A percentile compares a stretch with the other conserved stretches of the same genome.
Evolutionary conservation across 257 asterid species (phyloP).

Genomic region (Penstemon barbatus): DNA sequence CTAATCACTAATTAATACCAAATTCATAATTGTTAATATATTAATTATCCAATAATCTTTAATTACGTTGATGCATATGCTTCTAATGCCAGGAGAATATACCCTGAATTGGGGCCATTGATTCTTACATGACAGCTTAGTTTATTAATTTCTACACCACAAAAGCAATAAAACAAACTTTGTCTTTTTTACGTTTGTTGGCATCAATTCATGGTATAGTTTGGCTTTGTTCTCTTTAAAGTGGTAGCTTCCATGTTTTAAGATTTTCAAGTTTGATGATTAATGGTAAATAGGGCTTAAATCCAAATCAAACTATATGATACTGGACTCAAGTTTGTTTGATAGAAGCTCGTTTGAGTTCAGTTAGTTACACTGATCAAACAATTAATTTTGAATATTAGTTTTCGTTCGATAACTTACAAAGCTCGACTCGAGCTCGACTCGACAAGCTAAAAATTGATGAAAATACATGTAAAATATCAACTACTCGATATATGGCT

Average conservation of each 20-base stretch:
- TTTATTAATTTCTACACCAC: neutral
- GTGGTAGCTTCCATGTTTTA: slow-evolving; percentile 15
- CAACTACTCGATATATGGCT: too few relatives aligned
- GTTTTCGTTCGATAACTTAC: too few relatives aligned
- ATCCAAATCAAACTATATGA: too few relatives aligned
- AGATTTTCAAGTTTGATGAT: too few relatives aligned
- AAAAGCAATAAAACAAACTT: slow-evolving; percentile 30
- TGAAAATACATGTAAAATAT: too few relatives aligned
- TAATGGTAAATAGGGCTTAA: too few relatives aligned
- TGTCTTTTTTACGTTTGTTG: slow-evolving; percentile 30
- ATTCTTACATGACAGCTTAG: neutral
- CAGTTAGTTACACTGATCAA: too few relatives aligned
- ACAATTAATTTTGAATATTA: too few relatives aligned
- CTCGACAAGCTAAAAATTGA: too few relatives aligned
- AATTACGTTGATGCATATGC: slow-evolving; percentile 33
- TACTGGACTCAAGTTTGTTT: too few relatives aligned
- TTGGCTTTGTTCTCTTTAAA: slow-evolving; percentile 8
- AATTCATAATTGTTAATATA: slow-evolving; percentile 22
- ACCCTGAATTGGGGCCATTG: slow-evolving; percentile 21
- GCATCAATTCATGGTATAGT: slow-evolving; percentile 21
- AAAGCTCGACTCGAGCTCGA: too few relatives aligned
- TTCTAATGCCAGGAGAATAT: slow-evolving; percentile 40
- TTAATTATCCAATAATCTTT: slow-evolving; percentile 4
- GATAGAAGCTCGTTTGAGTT: too few relatives aligned
- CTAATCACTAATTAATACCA: slow-evolving; percentile 24